Evolutionary conservation across 2,329 filamentous ascomycete genomes (phyloP), one percentile per base, ranked within the genome.

Genomic region (Incumbomyces lentus): DNA sequence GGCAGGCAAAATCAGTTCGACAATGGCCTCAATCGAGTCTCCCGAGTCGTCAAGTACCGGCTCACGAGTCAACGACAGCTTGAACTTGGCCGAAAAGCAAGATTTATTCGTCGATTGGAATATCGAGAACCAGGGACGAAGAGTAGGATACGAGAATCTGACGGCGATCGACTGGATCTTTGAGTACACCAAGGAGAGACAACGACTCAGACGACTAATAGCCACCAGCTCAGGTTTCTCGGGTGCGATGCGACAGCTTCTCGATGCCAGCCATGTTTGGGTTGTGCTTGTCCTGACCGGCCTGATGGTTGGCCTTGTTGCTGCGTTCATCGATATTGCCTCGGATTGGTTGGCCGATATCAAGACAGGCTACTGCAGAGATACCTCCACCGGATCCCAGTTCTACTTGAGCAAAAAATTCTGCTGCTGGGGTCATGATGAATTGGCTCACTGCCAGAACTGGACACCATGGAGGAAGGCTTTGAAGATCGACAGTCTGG

Each of bases 131-230:
- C 88, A 86, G 0, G 89, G 89, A 1, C 79, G 87, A 44, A 79
- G 92, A 60, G 89, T 95, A 32, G 90, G 86, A 46, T 98, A 98
- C 68, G 90, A 95, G 60, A 85, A 98, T 67, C 73, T 95, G 63
- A 95, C 90, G 13, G 90, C 92, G 49, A 98, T 98, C 63, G 92
- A 98, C 69, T 98, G 92, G 92, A 96, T 96, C 61, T 96, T 95
- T 59, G 92, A 98, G 65, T 95, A 96, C 62, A 92, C 86, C 44
- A 95, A 95, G 64, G 92, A 98, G 68, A 79, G 92, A 16, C 87
- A 94, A 64, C 79, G 92, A 18, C 69, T 93, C 58, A 79, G 87
- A n/a, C 76, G 84, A 26, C 71, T 98, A 16, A 77, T 80, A 46
- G 78, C 83, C 0, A 78, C 76, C 57, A 45, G 48, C 18, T 73